Conservation (phyloP, 2,329 filamentous ascomycete genomes). For the Monosporascus sp. region DNA sequence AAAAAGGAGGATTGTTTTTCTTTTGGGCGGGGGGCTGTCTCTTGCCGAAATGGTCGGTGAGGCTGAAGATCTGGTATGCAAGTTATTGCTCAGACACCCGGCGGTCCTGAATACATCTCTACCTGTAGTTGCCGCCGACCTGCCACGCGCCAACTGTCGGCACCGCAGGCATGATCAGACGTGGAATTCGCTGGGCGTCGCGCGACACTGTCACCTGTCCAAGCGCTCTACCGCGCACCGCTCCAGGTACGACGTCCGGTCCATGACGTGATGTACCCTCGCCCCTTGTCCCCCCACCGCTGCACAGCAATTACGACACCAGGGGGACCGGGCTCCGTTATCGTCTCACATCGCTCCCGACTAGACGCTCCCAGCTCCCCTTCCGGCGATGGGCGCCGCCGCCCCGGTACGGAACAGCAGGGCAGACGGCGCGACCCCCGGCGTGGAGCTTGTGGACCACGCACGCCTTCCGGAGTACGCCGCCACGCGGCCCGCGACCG, state of each 20-base stretch:
- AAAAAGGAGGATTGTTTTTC: too few species aligned
- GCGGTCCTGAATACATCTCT: slow-evolving; percentile 28
- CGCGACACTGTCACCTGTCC: slow-evolving; percentile 39
- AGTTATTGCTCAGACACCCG: slow-evolving; percentile 32
- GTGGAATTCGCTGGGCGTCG: slow-evolving; percentile 37
- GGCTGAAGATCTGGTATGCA: slow-evolving; percentile 44
- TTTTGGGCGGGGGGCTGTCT: too few species aligned
- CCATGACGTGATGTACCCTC: neutral
- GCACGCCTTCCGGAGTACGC: too few species aligned
- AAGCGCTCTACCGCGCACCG: slow-evolving; percentile 38
- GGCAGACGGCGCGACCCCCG: slow-evolving; percentile 4
- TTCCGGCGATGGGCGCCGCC: slow-evolving; percentile 20
- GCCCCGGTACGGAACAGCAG: slow-evolving; percentile 27
- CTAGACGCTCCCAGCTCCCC: slow-evolving; percentile 14
- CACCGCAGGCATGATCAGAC: slow-evolving; percentile 43
- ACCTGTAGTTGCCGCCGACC: slow-evolving; percentile 19
- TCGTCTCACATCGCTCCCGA: slow-evolving; percentile 36
- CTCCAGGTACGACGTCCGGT: slow-evolving; percentile 19
- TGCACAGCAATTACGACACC: slow-evolving; percentile 38
- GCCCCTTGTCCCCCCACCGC: slow-evolving; percentile 23
- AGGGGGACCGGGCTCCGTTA: slow-evolving; percentile 36
- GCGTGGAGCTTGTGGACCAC: too few species aligned
- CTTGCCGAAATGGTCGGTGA: slow-evolving; percentile 41
- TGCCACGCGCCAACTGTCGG: slow-evolving; percentile 39
- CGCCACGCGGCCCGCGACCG: too few species aligned